Conservation (phyloP, 768 basidiomycete species). For the Boletus insuetus region DNA sequence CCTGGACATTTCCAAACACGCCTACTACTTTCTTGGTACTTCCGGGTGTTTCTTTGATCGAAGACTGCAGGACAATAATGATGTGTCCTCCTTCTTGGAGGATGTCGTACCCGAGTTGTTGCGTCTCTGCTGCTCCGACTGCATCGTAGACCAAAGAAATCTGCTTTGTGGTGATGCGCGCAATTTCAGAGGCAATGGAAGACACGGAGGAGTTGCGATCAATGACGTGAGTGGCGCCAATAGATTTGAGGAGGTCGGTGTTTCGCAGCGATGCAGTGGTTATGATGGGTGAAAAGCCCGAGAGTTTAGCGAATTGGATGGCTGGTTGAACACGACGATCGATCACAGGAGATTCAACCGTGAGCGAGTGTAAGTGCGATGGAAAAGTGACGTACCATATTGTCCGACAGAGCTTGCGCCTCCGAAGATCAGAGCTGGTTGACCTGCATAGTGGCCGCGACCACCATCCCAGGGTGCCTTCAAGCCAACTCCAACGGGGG, state of each 20-base stretch:
- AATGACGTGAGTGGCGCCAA: slow-evolving; percentile 39
- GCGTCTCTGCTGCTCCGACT: slow-evolving; percentile 30
- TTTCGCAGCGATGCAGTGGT: slow-evolving; percentile 40
- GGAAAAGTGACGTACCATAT: slow-evolving; percentile 25
- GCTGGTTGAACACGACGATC: slow-evolving; percentile 7
- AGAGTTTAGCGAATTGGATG: slow-evolving; percentile 36
- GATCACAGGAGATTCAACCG: not conserved
- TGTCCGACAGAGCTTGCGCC: slow-evolving; percentile 39
- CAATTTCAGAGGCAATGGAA: slow-evolving; percentile 15
- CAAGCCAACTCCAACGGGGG: slow-evolving; percentile 28
- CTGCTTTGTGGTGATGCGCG: slow-evolving; percentile 8
- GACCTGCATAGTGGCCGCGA: slow-evolving; percentile 26
- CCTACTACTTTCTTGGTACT: slow-evolving; percentile 17
- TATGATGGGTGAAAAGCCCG: slow-evolving; percentile 37
- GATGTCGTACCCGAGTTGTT: slow-evolving; percentile 30
- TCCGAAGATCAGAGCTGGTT: slow-evolving; percentile 36
- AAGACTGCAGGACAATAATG: not conserved
- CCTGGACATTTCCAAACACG: slow-evolving; percentile 11
- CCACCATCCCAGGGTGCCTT: slow-evolving; percentile 37
- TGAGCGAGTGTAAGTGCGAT: slow-evolving; percentile 18
- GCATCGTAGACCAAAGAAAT: slow-evolving; percentile 26
- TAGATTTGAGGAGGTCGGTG: slow-evolving; percentile 29
- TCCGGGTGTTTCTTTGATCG: slow-evolving; percentile 11
- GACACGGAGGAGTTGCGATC: slow-evolving; percentile 24
- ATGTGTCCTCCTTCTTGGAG: slow-evolving; percentile 34